Percentiles rank a stretch among this genome's conserved stretches.
Evolutionary conservation across 1,139 yeast genomes (phyloP).

Genomic region (Debaryomycetaceae sp.): DNA sequence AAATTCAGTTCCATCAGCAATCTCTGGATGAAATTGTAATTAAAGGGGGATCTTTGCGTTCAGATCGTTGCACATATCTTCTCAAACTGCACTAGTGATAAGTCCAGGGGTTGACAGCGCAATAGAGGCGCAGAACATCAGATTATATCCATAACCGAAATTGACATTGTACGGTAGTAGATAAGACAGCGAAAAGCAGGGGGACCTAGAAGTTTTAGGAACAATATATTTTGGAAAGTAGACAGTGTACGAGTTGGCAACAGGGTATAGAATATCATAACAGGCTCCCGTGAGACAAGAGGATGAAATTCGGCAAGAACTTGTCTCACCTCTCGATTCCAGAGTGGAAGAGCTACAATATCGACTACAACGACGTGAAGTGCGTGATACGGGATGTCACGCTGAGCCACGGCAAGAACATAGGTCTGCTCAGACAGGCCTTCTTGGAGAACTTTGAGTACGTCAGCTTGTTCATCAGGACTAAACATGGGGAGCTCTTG

Average conservation of each 20-base stretch:
- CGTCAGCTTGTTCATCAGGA: conserved; percentile 57
- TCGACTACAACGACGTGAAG: conserved; percentile 79
- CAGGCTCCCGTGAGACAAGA: too few relatives aligned
- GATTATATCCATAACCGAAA: too few relatives aligned
- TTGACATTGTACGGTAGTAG: too few relatives aligned
- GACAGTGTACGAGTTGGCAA: too few relatives aligned
- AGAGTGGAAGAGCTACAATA: conserved; percentile 81
- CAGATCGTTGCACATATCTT: too few relatives aligned
- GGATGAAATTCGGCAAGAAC: conserved; percentile 85
- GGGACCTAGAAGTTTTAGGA: too few relatives aligned
- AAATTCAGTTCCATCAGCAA: not conserved
- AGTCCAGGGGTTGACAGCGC: too few relatives aligned
- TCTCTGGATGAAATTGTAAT: not conserved
- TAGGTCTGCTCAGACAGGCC: conserved; percentile 23
- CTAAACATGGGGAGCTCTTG: conserved; percentile 62
- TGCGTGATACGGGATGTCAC: conserved; percentile 44
- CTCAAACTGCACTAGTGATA: too few relatives aligned
- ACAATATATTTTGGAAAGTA: too few relatives aligned
- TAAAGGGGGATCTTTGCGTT: not conserved
- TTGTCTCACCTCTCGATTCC: conserved; percentile 73
- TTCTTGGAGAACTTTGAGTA: conserved; percentile 50
- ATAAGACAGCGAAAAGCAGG: too few relatives aligned
- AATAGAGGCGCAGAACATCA: too few relatives aligned
- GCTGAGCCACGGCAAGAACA: conserved; percentile 8
- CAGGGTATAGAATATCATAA: too few relatives aligned